phyloP scores from a whole-genome alignment of 73 alveolate species.

The Symbiodinium pilosum region DNA sequence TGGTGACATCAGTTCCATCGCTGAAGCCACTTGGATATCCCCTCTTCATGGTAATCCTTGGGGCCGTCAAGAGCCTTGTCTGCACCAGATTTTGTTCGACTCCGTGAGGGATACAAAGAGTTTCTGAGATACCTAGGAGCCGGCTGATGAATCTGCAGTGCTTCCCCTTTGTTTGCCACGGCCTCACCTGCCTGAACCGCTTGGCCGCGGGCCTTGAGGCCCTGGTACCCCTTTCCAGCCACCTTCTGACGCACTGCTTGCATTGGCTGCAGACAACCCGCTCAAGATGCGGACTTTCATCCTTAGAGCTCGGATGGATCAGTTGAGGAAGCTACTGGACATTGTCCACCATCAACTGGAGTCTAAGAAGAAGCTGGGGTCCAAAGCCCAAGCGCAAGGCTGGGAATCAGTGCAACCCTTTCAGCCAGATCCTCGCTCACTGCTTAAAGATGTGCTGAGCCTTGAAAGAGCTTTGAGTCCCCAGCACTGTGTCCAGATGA shows the following conservation, averaged over 20 bases:
- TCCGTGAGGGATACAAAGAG: too few species aligned
- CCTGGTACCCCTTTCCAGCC: neutral
- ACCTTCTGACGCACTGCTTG: neutral
- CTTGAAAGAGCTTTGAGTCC: neutral
- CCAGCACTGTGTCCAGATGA: neutral
- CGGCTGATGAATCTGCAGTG: conserved; percentile 9
- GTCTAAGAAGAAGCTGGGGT: neutral
- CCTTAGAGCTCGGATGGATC: neutral
- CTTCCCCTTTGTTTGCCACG: conserved; percentile 17
- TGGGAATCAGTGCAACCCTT: neutral
- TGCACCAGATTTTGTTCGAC: neutral
- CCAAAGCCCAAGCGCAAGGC: neutral
- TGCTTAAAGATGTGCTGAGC: neutral
- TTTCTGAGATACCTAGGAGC: neutral
- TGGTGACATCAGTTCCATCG: conserved; percentile 34
- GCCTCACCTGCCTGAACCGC: conserved; percentile 16
- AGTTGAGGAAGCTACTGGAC: neutral
- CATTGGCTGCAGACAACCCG: too few species aligned
- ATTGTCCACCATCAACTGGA: conserved; percentile 21
- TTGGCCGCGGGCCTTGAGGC: conserved; percentile 3
- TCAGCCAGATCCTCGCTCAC: neutral
- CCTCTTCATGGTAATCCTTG: conserved; percentile 54
- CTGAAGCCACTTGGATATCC: conserved; percentile 48
- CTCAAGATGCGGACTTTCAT: neutral
- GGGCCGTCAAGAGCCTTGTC: conserved; percentile 41